Base-by-base conservation (phyloP, 2,329 filamentous ascomycete genomes). In the Diplocarpon rosae region DNA sequence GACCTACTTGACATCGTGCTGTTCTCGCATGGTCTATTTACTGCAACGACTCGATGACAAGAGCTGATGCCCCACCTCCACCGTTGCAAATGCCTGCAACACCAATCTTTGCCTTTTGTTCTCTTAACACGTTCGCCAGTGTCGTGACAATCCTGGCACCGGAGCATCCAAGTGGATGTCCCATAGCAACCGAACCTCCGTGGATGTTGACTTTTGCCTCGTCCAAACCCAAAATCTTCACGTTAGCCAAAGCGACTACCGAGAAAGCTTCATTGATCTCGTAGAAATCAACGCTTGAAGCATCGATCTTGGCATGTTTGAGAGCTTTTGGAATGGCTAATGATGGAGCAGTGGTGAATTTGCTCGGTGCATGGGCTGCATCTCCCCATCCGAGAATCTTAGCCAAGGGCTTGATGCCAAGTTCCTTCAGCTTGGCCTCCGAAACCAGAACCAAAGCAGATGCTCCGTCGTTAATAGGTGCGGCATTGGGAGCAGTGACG, bases 221-320 rank as follows among this genome's bases (percentile, higher is more conserved):
- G 52, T 73, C 72, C 46, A 98, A 69, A 50, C 73, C 75, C 33
- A 98, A 79, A 44, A 96, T 66, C 77, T 98, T 95, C 70, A 95
- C 80, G 73, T 98, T 98, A 55, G 92, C 89, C 42, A 98, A 76
- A 32, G 92, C 87, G 52, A 98, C 92, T 39, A 95, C 92, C 52
- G 85, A 92, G 73, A 98, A 98, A 34, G 92, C 92, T 73, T 98
- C 92, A 73, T 98, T 98, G 74, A 98, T 95, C 74, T 98, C 92
- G 66, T 92, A 98, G 57, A 80, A 92, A 61, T 96, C 90, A 47
- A 98, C 75, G 48, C 85, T 74, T 52, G 82, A 78, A 56, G 80
- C 75, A 46, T 78, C 76, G 51, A 98, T 69, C 51, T 85, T 85
- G 50, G 92, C 92, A 68, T 98, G 90, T 75, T 90, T 88, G 62